These are phyloP conservation scores for Ramularia collo-cygni DNA, from an alignment of 2,329 filamentous ascomycete genomes.

Conservation along the genomic window DNA sequence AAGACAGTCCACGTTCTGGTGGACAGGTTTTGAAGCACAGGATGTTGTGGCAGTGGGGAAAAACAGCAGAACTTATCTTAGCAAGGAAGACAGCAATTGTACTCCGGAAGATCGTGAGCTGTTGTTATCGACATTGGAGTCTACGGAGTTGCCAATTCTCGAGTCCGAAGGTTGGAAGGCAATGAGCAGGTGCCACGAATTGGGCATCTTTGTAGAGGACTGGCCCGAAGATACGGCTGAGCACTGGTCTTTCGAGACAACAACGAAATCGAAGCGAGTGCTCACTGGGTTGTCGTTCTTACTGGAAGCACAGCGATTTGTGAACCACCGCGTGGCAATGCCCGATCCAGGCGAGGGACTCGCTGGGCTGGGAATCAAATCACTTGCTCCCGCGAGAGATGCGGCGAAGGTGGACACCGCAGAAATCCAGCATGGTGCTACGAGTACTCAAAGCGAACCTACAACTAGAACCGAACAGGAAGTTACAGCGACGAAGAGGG, in stretches of 20 bases:
- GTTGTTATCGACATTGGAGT: conserved; percentile 57
- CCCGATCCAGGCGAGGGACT: conserved; percentile 28
- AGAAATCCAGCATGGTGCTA: not conserved
- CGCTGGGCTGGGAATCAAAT: conserved; percentile 25
- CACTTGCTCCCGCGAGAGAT: conserved; percentile 18
- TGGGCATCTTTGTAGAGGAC: conserved; percentile 64
- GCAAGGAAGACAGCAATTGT: conserved; percentile 54
- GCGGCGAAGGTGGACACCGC: not conserved
- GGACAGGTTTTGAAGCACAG: conserved; percentile 62
- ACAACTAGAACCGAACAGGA: not conserved
- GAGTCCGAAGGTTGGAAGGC: conserved; percentile 57
- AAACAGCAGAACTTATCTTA: conserved; percentile 61
- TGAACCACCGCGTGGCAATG: conserved; percentile 34
- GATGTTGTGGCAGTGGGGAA: conserved; percentile 60
- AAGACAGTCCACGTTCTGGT: conserved; percentile 79
- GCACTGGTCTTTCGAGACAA: conserved; percentile 54
- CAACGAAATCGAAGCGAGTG: conserved; percentile 34
- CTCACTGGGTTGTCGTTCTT: conserved; percentile 54
- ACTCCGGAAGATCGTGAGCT: conserved; percentile 53
- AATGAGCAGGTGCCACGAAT: conserved; percentile 65
- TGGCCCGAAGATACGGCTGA: conserved; percentile 57
- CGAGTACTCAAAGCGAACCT: not conserved
- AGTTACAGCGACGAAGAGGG: not conserved
- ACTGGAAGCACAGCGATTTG: conserved; percentile 48
- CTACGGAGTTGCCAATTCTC: conserved; percentile 52